Percentiles rank a stretch among this genome's conserved stretches.
phyloP scores from a whole-genome alignment of 208 protist species.

The Leishmania tropica region DNA sequence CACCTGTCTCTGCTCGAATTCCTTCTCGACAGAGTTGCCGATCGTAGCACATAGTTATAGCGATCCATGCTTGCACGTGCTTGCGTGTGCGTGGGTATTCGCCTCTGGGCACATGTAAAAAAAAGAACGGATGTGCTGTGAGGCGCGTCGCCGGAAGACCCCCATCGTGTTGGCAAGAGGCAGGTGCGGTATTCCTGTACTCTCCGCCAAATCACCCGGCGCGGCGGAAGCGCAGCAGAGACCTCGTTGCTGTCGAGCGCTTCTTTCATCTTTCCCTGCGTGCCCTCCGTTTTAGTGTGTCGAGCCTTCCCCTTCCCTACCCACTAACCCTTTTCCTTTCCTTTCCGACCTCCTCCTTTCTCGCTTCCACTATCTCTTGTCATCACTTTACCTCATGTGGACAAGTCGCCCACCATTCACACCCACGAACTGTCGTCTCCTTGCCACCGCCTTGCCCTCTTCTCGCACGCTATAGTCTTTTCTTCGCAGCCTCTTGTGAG shows the following conservation, averaged over 20 bases:
- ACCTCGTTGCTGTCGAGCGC: not conserved
- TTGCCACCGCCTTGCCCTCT: not conserved
- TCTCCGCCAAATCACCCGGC: not conserved
- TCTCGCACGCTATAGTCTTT: not conserved
- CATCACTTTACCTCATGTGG: not conserved
- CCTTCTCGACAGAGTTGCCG: not conserved
- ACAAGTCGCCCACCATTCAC: not conserved
- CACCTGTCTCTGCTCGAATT: not conserved
- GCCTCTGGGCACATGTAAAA: too few relatives aligned
- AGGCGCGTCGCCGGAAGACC: not conserved
- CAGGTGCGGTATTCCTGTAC: not conserved
- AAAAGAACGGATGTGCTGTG: not conserved
- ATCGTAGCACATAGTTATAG: not conserved
- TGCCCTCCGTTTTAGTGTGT: not conserved
- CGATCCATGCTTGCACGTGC: not conserved
- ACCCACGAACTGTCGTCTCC: not conserved
- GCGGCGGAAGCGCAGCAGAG: not conserved
- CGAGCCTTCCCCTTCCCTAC: not conserved
- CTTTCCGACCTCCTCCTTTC: not conserved
- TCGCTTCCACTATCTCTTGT: not conserved
- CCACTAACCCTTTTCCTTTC: not conserved
- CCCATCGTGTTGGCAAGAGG: not conserved
- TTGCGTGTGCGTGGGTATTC: not conserved
- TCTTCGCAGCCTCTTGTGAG: not conserved
- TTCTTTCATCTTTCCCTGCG: not conserved